These are phyloP conservation scores for Talaromyces sp. DNA, from an alignment of 2,329 filamentous ascomycete species.

Conservation along the genomic window DNA sequence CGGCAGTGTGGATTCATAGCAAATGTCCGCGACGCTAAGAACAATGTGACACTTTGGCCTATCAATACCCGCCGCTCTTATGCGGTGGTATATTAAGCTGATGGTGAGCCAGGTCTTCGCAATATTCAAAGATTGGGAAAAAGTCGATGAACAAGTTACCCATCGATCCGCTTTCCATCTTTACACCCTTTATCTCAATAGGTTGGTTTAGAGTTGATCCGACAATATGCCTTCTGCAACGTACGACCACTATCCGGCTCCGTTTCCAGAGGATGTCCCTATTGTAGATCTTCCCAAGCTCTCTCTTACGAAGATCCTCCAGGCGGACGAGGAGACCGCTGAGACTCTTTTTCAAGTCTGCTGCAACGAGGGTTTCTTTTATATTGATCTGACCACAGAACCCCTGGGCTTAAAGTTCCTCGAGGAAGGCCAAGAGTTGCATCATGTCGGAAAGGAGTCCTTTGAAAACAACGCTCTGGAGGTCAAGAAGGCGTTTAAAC, in stretches of 20 bases:
- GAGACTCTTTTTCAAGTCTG: not conserved
- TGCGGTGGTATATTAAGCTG: too few species aligned
- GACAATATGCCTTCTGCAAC: not conserved
- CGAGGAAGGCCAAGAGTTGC: not conserved
- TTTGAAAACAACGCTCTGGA: not conserved
- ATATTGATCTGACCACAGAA: not conserved
- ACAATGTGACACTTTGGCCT: too few species aligned
- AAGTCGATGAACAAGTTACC: too few species aligned
- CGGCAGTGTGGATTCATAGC: too few species aligned
- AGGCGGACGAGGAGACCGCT: not conserved
- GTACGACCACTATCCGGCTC: not conserved
- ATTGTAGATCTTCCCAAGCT: not conserved
- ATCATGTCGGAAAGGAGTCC: not conserved
- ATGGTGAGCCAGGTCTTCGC: too few species aligned
- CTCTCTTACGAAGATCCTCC: not conserved
- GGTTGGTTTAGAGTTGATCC: too few species aligned
- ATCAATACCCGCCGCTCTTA: too few species aligned
- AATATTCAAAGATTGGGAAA: too few species aligned
- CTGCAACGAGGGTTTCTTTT: not conserved
- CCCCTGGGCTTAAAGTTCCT: not conserved
- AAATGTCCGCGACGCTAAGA: too few species aligned
- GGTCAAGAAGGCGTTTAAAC: not conserved
- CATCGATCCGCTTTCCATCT: too few species aligned
- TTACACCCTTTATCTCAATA: too few species aligned
- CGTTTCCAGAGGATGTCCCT: not conserved